Base-by-base conservation (phyloP, 495 filamentous ascomycete species). In the Neurospora africana region DNA sequence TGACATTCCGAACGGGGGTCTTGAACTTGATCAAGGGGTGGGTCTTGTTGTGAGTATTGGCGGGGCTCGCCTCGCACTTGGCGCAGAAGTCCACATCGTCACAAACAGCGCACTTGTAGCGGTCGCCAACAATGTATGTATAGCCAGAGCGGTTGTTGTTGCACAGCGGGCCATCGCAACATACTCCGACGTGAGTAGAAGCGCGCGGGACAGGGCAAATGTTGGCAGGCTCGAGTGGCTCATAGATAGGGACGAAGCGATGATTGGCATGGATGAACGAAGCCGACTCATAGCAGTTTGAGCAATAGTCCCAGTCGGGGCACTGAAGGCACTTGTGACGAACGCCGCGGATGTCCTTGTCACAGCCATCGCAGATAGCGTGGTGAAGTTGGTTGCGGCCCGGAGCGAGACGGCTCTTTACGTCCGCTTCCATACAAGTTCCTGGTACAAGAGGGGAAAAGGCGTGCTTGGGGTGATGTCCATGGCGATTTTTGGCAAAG, bases 81-180 rank as follows among this genome's bases (percentile, higher is more conserved):
- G 91, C 93, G 79, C 95, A 99, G 86, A 98, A 97, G 78, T 99
- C 96, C 40, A 90, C 92, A 79, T 99, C 96, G 78, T 95, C 88
- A 83, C 95, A 99, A 69, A 99, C 91, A 72, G 96, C 93, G 79
- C 95, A 99, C 88, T 98, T 98, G 86, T 95, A 99, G 72, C 95
- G 90, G 74, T 91, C 86, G 21, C 95, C 96, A 38, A 83, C 83
- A 74, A 99, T 97, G 81, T 93, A 98, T 47, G 83, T 81, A 35
- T 65, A 65, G 53, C 53, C 53, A 65, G 53, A 27, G 27, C 23
- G 27, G 23, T 19, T 65, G n/a, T 78, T 76, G 68, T 84, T 77
- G 88, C 95, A 99, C 23, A 97, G 86, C 30, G 95, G 96, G 11
- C 95, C 95, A 82, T 99, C 95, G 76, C 95, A 99, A 85, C 91